Evolutionary conservation across 2,329 filamentous ascomycete species (phyloP), one percentile per base, ranked within the genome.

Genomic region (Penicillium digitatum): DNA sequence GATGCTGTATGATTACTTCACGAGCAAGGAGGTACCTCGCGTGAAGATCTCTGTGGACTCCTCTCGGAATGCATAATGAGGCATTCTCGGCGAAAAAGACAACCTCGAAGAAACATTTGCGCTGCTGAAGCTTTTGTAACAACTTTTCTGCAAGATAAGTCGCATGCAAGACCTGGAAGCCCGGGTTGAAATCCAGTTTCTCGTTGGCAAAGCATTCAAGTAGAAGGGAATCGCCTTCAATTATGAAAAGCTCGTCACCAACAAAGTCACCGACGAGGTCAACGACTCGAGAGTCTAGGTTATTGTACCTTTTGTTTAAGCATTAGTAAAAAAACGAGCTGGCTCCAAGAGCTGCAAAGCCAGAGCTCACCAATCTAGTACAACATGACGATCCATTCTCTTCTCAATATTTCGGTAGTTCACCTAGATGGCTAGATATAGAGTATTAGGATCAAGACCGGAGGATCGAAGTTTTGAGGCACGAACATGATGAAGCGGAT

Each of bases 221-320:
- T 11, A 91, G 74, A n/a, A 91, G 70, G 0, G 87, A 87, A 64
- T 92, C 87, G 29, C 87, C 87, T 60, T 91, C 86, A 29, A 91
- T 80, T 22, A 87, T 75, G 67, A 90, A 91, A 11, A 87, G 77
- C 66, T 90, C 87, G 56, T 83, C 83, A 22, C 88, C 87, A 3
- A 86, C 87, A 71, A 88, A 91, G 66, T 91, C 88, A 38, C 88
- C 87, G 4, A 90, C 82, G 2, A 91, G 79, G 62, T 89, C 86
- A 27, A 88, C 78, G 47, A 72, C 72, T 51, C 78, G 72, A 7
- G 78, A 75, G 12, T 70, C 62, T 4, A 78, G 69, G 12, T 16
- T 35, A 42, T 48, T 32, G 22, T 48, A 53, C 51, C 51, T 53
- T 53, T 32, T 35, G 10, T 44, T 44, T 22, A 5, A 38, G 7